Evolutionary conservation across 2,329 filamentous ascomycete species (phyloP), one percentile per base, ranked within the genome.

Genomic region (Stemphylium vesicarium): DNA sequence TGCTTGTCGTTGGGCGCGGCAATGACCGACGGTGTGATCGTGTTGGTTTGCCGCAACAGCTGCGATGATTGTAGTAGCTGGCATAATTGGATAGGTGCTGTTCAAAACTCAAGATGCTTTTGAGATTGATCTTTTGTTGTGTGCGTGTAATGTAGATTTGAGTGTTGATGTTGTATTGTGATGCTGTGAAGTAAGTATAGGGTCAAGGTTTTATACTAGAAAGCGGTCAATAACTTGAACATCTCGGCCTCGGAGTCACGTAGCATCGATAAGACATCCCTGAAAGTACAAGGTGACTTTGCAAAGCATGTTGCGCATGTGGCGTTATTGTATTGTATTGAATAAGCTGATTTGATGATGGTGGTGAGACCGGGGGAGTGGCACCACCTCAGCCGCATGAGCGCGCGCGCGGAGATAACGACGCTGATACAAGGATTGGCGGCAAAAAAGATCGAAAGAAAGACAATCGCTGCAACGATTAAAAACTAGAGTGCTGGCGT

Each of bases 11-110:
- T 57, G 54, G 7, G 54, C 54, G 32, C 54, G 54, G 18, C 54
- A 57, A 32, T 57, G 54, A n/a, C 50, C 50, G 37, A 57, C 39
- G 20, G 45, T 57, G 26, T 47, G 54, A 45, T 57, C 51, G 18
- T 50, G 35, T 49, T 32, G 45, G 26, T 57, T 54, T 18, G 50
- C 46, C 37, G 40, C 16, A 35, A 26, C 38, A 26, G 44, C 32
- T 35, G 45, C 18, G 45, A 40, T 42, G 39, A 26, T 32, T n/a
- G 31, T 41, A 9, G 36, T 26, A 11, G 37, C 33, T 18, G 49
- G 36, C 48, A 52, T 56, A 7, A 9, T 55, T 26, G 9, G 4
- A 1, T 31, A 24, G 24, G 12, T 18, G 12, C 12, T n/a, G 15
- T 18, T 13, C 20, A 6, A 24, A 11, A 3, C 5, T 38, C 11